Evolutionary conservation across 2,329 filamentous ascomycete genomes (phyloP), one percentile per base, ranked within the genome.

Genomic region (Scedosporium apiospermum): DNA sequence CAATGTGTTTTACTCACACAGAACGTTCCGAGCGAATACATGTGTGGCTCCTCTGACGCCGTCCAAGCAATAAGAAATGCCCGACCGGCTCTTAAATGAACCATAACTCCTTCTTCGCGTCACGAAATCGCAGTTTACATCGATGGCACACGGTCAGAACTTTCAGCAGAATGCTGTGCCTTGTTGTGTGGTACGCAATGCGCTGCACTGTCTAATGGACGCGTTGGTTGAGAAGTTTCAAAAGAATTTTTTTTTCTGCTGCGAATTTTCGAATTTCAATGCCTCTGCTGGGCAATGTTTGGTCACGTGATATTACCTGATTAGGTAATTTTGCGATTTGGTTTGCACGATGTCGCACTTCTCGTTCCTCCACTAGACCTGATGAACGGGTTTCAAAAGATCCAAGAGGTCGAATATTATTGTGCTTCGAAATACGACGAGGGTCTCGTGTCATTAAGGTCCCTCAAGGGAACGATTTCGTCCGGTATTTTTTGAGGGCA

Each of bases 11-110:
- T 14, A 46, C n/a, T 21, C 27, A 60, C 3, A 60, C 6, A 44
- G 16, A 34, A 53, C 12, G 26, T 41, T 57, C 34, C 10, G 34
- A 26, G 12, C 2, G 46, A 65, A 55, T 23, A 55, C 64, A 85
- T 92, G 88, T 92, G 70, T 79, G 86, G 82, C 83, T 78, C 88
- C 85, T 92, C 89, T 92, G 89, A 93, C 89, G 86, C 89, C 85
- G 88, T 86, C 88, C 83, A 82, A 83, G 84, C 72, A 74, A 73
- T 73, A 71, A 79, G 77, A 82, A 82, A 23, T 84, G 79, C 85
- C 77, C 81, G 82, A 85, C 84, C 86, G 88, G 86, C 80, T 88
- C 86, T 88, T 88, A 88, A 87, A 82, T 83, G 78, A 83, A 82
- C 82, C 58, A 69, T 70, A 68, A 71, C 71, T 74, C 72, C 67